phyloP scores from a whole-genome alignment of 345 rosid species.

The Citrus reticulata region DNA sequence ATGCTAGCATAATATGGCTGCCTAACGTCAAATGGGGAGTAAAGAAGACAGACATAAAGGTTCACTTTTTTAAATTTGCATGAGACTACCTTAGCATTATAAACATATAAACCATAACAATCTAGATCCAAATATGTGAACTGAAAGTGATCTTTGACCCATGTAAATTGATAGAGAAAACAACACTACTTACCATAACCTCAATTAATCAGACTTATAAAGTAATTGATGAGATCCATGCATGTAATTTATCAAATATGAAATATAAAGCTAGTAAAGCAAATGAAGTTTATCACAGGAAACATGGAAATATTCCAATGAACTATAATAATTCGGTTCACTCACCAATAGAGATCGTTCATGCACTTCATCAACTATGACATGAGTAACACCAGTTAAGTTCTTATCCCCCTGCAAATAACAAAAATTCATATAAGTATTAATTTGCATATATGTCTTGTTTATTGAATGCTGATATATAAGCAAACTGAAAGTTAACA shows the following conservation, averaged over 20 bases:
- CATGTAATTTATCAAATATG: neutral
- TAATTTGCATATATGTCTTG: neutral
- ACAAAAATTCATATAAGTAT: neutral
- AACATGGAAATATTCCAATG: neutral
- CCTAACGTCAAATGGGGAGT: neutral
- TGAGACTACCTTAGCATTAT: neutral
- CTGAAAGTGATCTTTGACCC: neutral
- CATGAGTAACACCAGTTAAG: conserved; percentile 71
- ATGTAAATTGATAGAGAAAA: neutral
- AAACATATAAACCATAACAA: neutral
- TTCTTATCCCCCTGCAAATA: conserved; percentile 63
- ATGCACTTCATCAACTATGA: conserved; percentile 95
- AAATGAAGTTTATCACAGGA: neutral
- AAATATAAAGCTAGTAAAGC: neutral
- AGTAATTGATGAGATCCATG: neutral
- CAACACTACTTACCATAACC: neutral
- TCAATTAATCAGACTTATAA: neutral
- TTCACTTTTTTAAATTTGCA: neutral
- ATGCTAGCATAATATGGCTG: neutral
- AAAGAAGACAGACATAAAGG: neutral
- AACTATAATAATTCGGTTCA: conserved; percentile 17
- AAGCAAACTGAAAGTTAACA: neutral
- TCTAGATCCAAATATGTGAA: neutral
- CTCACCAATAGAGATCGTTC: conserved; percentile 91
- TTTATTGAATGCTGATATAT: neutral